Evolutionary conservation across 768 basidiomycete species (phyloP).

Genomic region (Lentinula lateritia): DNA sequence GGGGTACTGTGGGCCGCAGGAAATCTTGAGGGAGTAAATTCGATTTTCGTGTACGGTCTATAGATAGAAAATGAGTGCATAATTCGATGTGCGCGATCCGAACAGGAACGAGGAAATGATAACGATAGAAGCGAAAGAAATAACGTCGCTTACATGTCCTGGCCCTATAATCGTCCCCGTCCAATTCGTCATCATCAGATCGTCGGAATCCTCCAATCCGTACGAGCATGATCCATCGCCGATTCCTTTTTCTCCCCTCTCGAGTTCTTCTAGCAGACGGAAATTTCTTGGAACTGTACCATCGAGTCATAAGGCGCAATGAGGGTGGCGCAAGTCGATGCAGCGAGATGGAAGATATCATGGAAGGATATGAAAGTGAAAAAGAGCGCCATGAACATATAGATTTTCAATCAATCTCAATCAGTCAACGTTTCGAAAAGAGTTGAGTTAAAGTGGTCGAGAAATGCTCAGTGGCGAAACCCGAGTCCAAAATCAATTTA

Average conservation of each 20-base stretch:
- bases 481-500: too few relatives aligned
- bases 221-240: constrained; percentile 98
- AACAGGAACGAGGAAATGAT: too few relatives aligned
- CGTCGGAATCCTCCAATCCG: constrained; percentile 91
- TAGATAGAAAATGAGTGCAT: constrained; percentile 9
- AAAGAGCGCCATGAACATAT: neutral
- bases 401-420: neutral
- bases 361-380: neutral
- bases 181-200: constrained; percentile 98
- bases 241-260: constrained; percentile 99
- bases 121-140: neutral
- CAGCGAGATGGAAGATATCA: neutral
- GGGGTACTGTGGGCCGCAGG: constrained; percentile 73
- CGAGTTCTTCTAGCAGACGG: constrained; percentile 94
- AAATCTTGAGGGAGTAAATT: constrained; percentile 93
- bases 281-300: constrained; percentile 91
- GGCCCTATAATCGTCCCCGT: constrained; percentile 99
- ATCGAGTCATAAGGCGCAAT: neutral
- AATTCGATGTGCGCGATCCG: constrained; percentile 1
- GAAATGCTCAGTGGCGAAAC: neutral
- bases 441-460: neutral
- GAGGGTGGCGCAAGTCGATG: neutral
- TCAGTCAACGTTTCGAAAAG: neutral
- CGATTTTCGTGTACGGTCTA: constrained; percentile 98
- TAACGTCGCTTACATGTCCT: constrained; percentile 66